phyloP scores from a whole-genome alignment of 768 basidiomycete species.

The Crucibulum laeve region DNA sequence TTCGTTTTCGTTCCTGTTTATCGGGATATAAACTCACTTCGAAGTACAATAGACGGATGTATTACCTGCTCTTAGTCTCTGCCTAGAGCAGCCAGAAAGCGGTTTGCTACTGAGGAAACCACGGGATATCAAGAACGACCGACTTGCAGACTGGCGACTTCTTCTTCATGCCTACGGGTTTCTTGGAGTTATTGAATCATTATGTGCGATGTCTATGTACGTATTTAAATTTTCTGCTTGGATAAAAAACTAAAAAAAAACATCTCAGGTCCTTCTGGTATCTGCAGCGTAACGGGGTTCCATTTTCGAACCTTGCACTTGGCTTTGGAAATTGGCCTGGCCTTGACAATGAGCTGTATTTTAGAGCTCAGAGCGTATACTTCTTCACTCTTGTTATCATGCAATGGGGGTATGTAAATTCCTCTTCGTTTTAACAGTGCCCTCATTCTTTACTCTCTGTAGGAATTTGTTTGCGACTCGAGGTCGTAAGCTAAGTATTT shows the following conservation, averaged over 20 bases:
- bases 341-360: conserved; percentile 31
- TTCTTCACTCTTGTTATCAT: conserved; percentile 50
- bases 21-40: neutral
- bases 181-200: conserved; percentile 41
- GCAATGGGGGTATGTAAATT: conserved; percentile 42
- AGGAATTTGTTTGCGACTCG: conserved; percentile 53
- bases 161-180: conserved; percentile 57
- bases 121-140: conserved; percentile 50
- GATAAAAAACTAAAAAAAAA: conserved; percentile 2
- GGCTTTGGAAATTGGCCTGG: conserved; percentile 40
- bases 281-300: conserved; percentile 39
- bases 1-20: conserved; percentile 6
- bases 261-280: conserved; percentile 21
- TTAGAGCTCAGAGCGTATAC: conserved; percentile 48
- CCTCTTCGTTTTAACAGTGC: neutral
- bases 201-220: conserved; percentile 47
- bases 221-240: conserved; percentile 25
- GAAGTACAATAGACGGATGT: conserved; percentile 42
- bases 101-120: conserved; percentile 54
- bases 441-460: neutral
- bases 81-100: conserved; percentile 57
- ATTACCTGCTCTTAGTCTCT: conserved; percentile 47
- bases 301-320: conserved; percentile 41
- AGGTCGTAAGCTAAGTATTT: conserved; percentile 47
- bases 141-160: conserved; percentile 48